phyloP scores from a whole-genome alignment of 2,329 filamentous ascomycete species.

The Apiospora sp. region DNA sequence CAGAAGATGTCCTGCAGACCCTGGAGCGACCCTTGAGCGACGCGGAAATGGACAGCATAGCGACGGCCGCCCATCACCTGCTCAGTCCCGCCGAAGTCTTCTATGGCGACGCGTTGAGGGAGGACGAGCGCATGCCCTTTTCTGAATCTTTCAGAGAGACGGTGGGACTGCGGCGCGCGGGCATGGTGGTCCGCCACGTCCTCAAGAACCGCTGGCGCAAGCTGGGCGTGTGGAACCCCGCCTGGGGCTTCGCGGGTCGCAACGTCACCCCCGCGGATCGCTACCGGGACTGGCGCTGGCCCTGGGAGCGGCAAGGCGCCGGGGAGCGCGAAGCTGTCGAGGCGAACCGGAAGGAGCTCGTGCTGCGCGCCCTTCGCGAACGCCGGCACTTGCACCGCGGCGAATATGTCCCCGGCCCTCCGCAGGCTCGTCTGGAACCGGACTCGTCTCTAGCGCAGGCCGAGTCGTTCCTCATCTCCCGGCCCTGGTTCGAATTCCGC shows the following conservation, averaged over 20 bases:
- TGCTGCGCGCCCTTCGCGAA: slow-evolving; percentile 8
- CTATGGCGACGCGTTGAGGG: background rate
- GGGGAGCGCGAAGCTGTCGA: background rate
- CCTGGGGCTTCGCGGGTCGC: slow-evolving; percentile 32
- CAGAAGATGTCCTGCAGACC: background rate
- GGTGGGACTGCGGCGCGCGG: background rate
- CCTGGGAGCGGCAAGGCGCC: slow-evolving; percentile 22
- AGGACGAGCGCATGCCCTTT: background rate
- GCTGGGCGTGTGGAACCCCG: slow-evolving; percentile 35
- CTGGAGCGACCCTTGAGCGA: background rate
- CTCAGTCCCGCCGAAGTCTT: background rate
- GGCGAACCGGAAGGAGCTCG: background rate
- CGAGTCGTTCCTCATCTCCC: slow-evolving; percentile 32
- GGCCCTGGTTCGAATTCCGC: slow-evolving; percentile 33
- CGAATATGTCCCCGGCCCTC: slow-evolving; percentile 24
- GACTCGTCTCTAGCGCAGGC: slow-evolving; percentile 26
- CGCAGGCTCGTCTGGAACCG: slow-evolving; percentile 23
- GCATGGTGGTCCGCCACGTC: slow-evolving; percentile 30
- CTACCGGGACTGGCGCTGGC: slow-evolving; percentile 29
- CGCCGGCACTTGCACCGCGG: slow-evolving; percentile 23
- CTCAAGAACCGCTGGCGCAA: slow-evolving; percentile 34
- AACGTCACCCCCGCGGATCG: slow-evolving; percentile 28
- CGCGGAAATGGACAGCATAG: background rate
- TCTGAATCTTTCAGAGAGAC: background rate
- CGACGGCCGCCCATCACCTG: background rate